phyloP scores from a whole-genome alignment of 331 rosid genomes.

The Phaseolus coccineus region DNA sequence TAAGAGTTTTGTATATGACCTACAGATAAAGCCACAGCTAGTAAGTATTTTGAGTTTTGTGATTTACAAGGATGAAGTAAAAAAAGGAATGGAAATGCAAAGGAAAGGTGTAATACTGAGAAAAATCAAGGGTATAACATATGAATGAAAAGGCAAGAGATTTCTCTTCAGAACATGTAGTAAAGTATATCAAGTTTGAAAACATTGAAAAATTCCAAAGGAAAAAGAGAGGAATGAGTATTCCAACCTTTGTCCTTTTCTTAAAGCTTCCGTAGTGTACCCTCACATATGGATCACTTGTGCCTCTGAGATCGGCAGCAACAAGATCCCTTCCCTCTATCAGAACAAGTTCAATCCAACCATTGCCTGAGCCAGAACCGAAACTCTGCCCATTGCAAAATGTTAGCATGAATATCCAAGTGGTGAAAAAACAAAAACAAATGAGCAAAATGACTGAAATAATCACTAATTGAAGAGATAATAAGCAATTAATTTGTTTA shows the following conservation, averaged over 20 bases:
- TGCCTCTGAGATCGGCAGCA: constrained; percentile 98
- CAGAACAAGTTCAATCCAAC: constrained; percentile 90
- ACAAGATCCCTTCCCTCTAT: constrained; percentile 88
- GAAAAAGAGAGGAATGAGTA: constrained; percentile 1
- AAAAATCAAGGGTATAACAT: not conserved
- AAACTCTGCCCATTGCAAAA: constrained; percentile 60
- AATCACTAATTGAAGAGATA: constrained; percentile 12
- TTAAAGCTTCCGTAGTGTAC: constrained; percentile 83
- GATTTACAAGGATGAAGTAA: constrained; percentile 11
- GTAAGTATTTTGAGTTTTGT: constrained; percentile 14
- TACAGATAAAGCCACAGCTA: constrained; percentile 46
- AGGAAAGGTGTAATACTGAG: not conserved
- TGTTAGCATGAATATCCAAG: constrained; percentile 33
- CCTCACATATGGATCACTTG: constrained; percentile 96
- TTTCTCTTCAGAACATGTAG: not conserved
- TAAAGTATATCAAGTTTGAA: not conserved
- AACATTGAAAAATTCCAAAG: not conserved
- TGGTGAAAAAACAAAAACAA: constrained; percentile 10
- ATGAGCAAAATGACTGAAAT: not conserved
- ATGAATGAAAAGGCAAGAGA: not conserved
- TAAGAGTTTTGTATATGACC: constrained; percentile 79
- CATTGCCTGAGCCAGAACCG: constrained; percentile 48
- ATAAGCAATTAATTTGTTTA: constrained; percentile 4
- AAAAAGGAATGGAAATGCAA: not conserved
- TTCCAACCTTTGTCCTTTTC: constrained; percentile 86